phyloP scores from a whole-genome alignment of 2,329 filamentous ascomycete species.

The Botrytis pseudocinerea region DNA sequence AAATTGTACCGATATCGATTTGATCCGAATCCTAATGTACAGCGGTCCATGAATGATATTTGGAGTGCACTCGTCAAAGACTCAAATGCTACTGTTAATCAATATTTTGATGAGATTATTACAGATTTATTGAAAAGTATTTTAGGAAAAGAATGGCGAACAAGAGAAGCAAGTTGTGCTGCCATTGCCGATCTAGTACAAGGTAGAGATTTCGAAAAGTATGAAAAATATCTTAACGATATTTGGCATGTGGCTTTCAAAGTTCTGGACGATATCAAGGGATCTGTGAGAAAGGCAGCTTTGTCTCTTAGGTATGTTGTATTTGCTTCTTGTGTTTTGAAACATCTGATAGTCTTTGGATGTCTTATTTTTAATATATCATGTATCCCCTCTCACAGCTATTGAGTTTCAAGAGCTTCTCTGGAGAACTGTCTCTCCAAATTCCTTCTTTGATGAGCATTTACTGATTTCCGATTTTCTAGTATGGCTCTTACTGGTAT shows the following conservation, averaged over 20 bases:
- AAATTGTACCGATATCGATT: constrained; percentile 95
- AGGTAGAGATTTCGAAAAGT: constrained; percentile 72
- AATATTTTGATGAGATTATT: constrained; percentile 86
- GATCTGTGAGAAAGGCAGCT: constrained; percentile 79
- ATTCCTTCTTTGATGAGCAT: neutral
- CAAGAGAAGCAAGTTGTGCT: constrained; percentile 86
- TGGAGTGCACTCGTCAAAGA: constrained; percentile 97
- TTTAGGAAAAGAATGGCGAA: constrained; percentile 88
- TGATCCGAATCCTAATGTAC: constrained; percentile 90
- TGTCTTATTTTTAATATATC: neutral
- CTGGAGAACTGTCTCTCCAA: neutral
- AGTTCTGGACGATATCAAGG: constrained; percentile 95
- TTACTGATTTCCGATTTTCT: neutral
- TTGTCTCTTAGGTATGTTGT: constrained; percentile 56
- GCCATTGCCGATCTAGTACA: constrained; percentile 87
- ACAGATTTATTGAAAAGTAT: constrained; percentile 83
- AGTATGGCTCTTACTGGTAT: constrained; percentile 83
- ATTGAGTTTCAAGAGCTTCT: neutral
- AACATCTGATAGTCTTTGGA: too few species aligned
- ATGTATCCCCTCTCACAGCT: neutral
- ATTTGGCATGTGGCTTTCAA: constrained; percentile 87
- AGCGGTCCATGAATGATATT: constrained; percentile 94
- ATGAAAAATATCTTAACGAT: constrained; percentile 79
- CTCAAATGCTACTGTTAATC: constrained; percentile 70
- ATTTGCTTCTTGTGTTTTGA: neutral